Percentiles rank a stretch among this genome's conserved stretches.
These are phyloP conservation scores for Berkeleyomyces basicola DNA, from an alignment of 2,329 filamentous ascomycete genomes.

Conservation along the genomic window DNA sequence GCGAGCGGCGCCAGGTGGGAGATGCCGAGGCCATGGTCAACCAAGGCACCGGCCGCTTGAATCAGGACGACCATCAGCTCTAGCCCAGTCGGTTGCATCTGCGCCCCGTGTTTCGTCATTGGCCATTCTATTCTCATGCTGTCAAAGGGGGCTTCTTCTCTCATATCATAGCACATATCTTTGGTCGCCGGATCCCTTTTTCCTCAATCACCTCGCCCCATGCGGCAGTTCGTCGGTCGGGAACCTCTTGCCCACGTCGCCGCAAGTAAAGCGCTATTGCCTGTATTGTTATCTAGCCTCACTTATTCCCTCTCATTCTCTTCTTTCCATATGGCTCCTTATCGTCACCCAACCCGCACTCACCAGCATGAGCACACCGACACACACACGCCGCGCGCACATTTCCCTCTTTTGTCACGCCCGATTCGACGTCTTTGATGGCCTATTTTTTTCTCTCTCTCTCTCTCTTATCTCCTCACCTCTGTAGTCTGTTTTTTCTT, in stretches of 20 bases:
- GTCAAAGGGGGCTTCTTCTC: background rate
- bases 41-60: constrained; percentile 21
- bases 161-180: background rate
- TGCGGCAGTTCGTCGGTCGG: background rate
- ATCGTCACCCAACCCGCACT: background rate
- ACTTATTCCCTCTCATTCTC: background rate
- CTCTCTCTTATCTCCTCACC: background rate
- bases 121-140: background rate
- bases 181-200: background rate
- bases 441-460: background rate
- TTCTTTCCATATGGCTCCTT: background rate
- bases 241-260: background rate
- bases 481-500: background rate
- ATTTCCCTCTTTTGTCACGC: background rate
- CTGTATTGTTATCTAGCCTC: background rate
- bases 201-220: background rate
- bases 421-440: background rate
- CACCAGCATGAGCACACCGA: background rate
- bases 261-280: background rate
- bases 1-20: constrained; percentile 77
- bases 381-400: background rate
- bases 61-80: constrained; percentile 22
- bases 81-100: constrained; percentile 16
- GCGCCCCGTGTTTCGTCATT: background rate
- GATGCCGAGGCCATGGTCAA: constrained; percentile 68